Conservation (phyloP, 1,139 yeast genomes). For the Sugiyamaella grinbergsii region DNA sequence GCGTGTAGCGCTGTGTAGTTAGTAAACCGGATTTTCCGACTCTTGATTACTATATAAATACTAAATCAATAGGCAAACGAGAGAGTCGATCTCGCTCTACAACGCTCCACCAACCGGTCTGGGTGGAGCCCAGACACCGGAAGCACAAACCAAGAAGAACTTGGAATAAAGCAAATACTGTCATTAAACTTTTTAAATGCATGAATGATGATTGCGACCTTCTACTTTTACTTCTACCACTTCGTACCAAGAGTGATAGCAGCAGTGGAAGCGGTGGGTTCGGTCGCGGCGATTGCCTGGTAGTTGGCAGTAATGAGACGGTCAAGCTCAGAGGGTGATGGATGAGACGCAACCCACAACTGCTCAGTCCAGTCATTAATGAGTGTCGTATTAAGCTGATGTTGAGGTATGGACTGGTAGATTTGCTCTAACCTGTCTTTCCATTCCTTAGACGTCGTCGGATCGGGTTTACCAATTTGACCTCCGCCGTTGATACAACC, state of each 20-base stretch:
- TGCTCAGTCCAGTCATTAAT: conserved; percentile 21
- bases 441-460: conserved; percentile 40
- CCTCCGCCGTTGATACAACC: conserved; percentile 99
- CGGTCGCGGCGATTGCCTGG: conserved; percentile 26
- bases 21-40: too few relatives aligned
- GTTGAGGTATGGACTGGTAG: conserved; percentile 35
- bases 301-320: conserved; percentile 28
- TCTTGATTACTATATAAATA: too few relatives aligned
- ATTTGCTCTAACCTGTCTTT: conserved; percentile 38
- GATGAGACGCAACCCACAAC: conserved; percentile 21
- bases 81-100: background rate
- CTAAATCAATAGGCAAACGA: background rate
- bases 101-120: background rate
- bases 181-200: background rate
- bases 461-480: conserved; percentile 59
- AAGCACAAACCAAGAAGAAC: too few relatives aligned
- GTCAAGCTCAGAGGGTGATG: conserved; percentile 3
- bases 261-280: conserved; percentile 20
- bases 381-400: conserved; percentile 15
- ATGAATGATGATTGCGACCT: background rate
- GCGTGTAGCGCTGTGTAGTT: too few relatives aligned
- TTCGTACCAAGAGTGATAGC: conserved; percentile 33
- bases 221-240: conserved; percentile 26
- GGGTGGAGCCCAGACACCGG: background rate
- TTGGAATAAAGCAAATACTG: too few relatives aligned